A percentile compares a stretch with the other conserved stretches of the same genome.
Conservation (phyloP, 2,329 filamentous ascomycete species). For the Fusarium torulosum region DNA sequence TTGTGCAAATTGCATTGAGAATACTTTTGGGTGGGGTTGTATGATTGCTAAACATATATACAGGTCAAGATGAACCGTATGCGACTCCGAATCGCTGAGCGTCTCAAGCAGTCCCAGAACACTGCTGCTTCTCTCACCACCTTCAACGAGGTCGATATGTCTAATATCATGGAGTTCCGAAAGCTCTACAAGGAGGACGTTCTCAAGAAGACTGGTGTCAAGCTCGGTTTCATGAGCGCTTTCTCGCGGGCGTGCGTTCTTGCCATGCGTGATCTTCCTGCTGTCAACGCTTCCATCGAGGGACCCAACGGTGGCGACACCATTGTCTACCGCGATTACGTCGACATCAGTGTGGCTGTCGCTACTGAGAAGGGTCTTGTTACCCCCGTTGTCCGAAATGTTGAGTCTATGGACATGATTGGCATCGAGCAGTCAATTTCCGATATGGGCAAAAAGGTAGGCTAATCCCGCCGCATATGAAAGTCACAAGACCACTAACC, state of each 20-base stretch:
- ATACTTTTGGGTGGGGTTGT: neutral
- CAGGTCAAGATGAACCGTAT: constrained; percentile 99
- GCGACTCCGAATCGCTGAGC: constrained; percentile 96
- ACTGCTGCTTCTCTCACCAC: constrained; percentile 96
- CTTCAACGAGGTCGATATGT: constrained; percentile 99
- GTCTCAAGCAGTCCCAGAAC: constrained; percentile 99
- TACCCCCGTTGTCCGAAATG: constrained; percentile 95
- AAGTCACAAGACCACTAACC: constrained; percentile 1
- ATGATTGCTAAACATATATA: constrained; percentile 20
- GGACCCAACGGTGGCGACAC: constrained; percentile 95
- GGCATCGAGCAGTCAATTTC: constrained; percentile 92
- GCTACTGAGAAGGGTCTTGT: constrained; percentile 98
- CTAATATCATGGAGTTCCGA: constrained; percentile 94
- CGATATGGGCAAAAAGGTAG: constrained; percentile 93
- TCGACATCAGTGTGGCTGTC: constrained; percentile 96
- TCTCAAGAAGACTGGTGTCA: constrained; percentile 94
- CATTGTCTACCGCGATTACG: constrained; percentile 97
- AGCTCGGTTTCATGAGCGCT: constrained; percentile 99
- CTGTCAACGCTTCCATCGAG: constrained; percentile 96
- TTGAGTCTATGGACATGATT: constrained; percentile 88
- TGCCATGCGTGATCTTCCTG: constrained; percentile 94
- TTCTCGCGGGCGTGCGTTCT: constrained; percentile 91
- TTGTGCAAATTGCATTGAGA: neutral
- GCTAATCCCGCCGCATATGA: neutral
- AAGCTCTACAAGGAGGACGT: constrained; percentile 98